A percentile compares a stretch with the other conserved stretches of the same genome.
These are phyloP conservation scores for Nannizziopsis barbatae DNA, from an alignment of 2,329 filamentous ascomycete genomes.

Conservation along the genomic window DNA sequence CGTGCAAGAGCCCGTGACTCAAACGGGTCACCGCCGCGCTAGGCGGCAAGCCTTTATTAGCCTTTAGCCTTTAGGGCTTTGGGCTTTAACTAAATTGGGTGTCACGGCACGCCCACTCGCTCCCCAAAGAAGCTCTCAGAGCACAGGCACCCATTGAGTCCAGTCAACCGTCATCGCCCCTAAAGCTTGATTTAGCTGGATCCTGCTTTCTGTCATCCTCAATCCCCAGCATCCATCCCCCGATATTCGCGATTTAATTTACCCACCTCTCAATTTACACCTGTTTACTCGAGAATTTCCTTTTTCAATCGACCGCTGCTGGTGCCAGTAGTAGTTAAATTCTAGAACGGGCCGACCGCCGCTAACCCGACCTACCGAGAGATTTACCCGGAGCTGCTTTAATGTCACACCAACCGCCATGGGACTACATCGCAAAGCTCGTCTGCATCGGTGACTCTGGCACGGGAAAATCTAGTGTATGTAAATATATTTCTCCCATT, in stretches of 20 bases:
- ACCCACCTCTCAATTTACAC: no score
- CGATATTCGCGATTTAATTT: no score
- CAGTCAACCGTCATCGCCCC: not conserved
- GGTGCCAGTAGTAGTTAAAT: not conserved
- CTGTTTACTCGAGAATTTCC: no score
- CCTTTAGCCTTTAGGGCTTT: not conserved
- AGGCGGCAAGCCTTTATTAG: no score
- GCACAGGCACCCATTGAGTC: conserved; percentile 4
- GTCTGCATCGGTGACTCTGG: conserved; percentile 95
- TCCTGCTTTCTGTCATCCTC: not conserved
- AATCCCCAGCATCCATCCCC: not conserved
- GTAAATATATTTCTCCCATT: conserved; percentile 18
- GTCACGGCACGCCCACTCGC: not conserved
- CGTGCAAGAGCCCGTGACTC: no score
- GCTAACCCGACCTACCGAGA: conserved; percentile 9
- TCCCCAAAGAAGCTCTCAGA: conserved; percentile 6
- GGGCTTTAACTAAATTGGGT: not conserved
- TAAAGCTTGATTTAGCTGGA: conserved; percentile 2
- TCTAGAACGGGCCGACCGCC: not conserved
- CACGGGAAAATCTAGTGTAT: conserved; percentile 75
- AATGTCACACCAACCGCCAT: conserved; percentile 53
- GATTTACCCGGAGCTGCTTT: conserved; percentile 20
- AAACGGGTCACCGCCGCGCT: no score
- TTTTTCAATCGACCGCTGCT: no score
- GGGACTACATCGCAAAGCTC: conserved; percentile 98